Percentiles rank a stretch among this genome's conserved stretches.
phyloP scores from a whole-genome alignment of 2,329 filamentous ascomycete genomes.

The Hypomyces rosellus region DNA sequence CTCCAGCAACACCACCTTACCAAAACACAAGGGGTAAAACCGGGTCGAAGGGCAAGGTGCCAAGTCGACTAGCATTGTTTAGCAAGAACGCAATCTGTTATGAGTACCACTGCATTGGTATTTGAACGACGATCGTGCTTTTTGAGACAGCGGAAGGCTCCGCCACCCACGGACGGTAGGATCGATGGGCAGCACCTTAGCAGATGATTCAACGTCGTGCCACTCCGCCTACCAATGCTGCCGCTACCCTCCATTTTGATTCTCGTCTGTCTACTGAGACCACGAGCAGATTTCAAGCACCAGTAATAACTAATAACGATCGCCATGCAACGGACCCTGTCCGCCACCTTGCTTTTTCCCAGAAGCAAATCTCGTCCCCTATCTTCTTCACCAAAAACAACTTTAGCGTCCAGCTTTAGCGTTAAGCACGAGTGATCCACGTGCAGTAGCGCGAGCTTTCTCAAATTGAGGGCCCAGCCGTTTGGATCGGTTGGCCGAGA shows the following conservation, averaged over 20 bases:
- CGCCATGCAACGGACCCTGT: conserved; percentile 8
- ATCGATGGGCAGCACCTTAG: background rate
- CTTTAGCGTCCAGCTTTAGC: background rate
- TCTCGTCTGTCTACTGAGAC: conserved; percentile 10
- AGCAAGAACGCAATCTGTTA: background rate
- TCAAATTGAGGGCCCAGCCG: conserved; percentile 6
- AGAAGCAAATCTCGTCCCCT: conserved; percentile 7
- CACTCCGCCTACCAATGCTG: conserved; percentile 3
- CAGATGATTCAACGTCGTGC: background rate
- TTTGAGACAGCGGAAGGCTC: background rate
- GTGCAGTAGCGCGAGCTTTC: conserved; percentile 10
- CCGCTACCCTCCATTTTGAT: conserved; percentile 9
- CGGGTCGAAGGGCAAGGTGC: background rate
- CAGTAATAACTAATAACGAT: conserved; percentile 12
- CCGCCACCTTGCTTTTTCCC: conserved; percentile 2
- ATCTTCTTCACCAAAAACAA: conserved; percentile 10
- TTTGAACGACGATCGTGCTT: background rate
- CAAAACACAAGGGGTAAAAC: background rate
- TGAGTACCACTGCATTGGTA: background rate
- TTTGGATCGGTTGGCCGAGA: conserved; percentile 8
- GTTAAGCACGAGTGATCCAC: conserved; percentile 10
- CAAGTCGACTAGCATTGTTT: background rate
- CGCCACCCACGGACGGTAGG: background rate
- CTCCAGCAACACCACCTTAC: background rate
- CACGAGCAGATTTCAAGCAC: conserved; percentile 8